These are phyloP conservation scores for Cladosporium cucumerinum DNA, from an alignment of 2,329 filamentous ascomycete species.

Conservation along the genomic window DNA sequence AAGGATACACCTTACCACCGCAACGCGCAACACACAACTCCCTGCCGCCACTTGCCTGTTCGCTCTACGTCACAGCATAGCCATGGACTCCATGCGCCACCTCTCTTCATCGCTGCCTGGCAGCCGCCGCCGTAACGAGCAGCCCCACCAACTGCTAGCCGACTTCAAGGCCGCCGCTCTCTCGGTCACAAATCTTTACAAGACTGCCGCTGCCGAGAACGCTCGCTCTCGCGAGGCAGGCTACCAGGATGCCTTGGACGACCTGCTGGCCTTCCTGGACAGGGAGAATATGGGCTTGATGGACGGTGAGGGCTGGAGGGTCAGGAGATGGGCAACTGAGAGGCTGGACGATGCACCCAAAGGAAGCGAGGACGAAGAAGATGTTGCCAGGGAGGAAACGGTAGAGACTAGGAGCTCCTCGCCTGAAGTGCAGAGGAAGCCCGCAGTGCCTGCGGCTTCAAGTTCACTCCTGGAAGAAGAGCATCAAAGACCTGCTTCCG, in stretches of 20 bases:
- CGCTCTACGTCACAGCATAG: constrained; percentile 15
- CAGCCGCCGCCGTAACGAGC: constrained; percentile 35
- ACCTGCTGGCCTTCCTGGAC: constrained; percentile 81
- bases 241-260: constrained; percentile 91
- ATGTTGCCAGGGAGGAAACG: constrained; percentile 46
- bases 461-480: constrained; percentile 25
- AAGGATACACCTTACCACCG: constrained; percentile 1
- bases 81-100: constrained; percentile 63
- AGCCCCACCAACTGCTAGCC: constrained; percentile 61
- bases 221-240: constrained; percentile 73
- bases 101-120: constrained; percentile 60
- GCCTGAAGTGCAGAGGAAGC: constrained; percentile 31
- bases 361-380: constrained; percentile 66
- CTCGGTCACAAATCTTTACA: constrained; percentile 94
- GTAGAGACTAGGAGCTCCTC: constrained; percentile 47
- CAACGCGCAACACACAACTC: constrained; percentile 6
- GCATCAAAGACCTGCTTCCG: constrained; percentile 18
- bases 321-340: constrained; percentile 67
- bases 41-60: not conserved
- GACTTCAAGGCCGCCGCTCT: constrained; percentile 90
- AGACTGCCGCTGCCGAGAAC: constrained; percentile 77
- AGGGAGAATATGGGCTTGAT: constrained; percentile 72
- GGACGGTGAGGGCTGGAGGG: constrained; percentile 71
- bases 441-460: constrained; percentile 21
- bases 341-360: constrained; percentile 60